A percentile compares a stretch with the other conserved stretches of the same genome.
These are phyloP conservation scores for Lecanicillium sp. DNA, from an alignment of 2,329 filamentous ascomycete genomes.

Conservation along the genomic window DNA sequence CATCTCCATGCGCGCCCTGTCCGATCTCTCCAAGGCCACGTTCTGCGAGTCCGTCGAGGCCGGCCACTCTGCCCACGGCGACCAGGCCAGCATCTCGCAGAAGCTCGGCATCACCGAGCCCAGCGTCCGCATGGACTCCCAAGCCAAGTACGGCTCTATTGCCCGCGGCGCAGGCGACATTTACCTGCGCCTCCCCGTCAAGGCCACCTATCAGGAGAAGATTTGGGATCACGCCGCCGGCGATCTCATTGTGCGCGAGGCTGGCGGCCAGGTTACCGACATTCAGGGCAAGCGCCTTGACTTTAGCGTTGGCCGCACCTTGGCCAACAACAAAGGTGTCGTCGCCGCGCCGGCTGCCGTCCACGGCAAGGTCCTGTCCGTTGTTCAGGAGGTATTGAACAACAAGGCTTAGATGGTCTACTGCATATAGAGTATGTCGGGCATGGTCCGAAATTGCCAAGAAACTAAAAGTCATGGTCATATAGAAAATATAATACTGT, in stretches of 20 bases:
- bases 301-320: conserved; percentile 78
- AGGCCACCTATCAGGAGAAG: conserved; percentile 90
- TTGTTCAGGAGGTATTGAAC: conserved; percentile 70
- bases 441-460: background rate
- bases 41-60: conserved; percentile 98
- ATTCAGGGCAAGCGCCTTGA: conserved; percentile 77
- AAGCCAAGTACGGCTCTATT: conserved; percentile 96
- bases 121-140: conserved; percentile 94
- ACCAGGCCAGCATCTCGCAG: conserved; percentile 72
- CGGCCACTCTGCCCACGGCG: conserved; percentile 80
- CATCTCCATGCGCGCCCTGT: conserved; percentile 74
- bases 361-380: conserved; percentile 69
- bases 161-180: conserved; percentile 90
- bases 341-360: conserved; percentile 75
- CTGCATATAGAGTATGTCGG: too few species aligned
- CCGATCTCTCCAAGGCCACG: conserved; percentile 69
- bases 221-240: conserved; percentile 99
- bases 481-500: background rate
- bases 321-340: conserved; percentile 87
- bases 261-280: conserved; percentile 87
- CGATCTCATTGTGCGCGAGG: conserved; percentile 88
- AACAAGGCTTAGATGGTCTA: conserved; percentile 18
- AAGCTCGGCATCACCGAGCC: conserved; percentile 80
- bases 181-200: conserved; percentile 82
- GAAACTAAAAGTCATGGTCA: background rate